Conservation (phyloP, 2,329 filamentous ascomycete genomes). For the Dothistroma septosporum region DNA sequence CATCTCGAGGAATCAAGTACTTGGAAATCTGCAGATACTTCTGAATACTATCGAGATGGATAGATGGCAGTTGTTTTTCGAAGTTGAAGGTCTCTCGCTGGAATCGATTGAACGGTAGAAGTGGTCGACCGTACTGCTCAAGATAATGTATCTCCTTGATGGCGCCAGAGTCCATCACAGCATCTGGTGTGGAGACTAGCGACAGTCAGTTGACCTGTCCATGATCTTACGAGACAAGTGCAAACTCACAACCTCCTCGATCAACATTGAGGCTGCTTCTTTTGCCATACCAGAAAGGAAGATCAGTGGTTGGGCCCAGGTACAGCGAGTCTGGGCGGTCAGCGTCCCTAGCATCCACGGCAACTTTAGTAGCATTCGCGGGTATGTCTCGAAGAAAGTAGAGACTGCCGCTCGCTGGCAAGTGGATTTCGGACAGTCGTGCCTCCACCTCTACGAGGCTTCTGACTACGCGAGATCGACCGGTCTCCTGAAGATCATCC, state of each 20-base stretch:
- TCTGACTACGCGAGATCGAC: slow-evolving; percentile 25
- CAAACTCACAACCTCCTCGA: slow-evolving; percentile 35
- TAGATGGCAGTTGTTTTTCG: slow-evolving; percentile 27
- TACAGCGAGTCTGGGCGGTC: slow-evolving; percentile 22
- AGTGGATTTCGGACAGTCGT: slow-evolving; percentile 25
- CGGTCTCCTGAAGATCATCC: slow-evolving; percentile 21
- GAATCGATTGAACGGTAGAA: slow-evolving; percentile 34
- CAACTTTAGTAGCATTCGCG: slow-evolving; percentile 15
- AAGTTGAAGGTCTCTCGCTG: slow-evolving; percentile 33
- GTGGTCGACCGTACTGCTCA: slow-evolving; percentile 27
- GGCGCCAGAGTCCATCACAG: slow-evolving; percentile 31
- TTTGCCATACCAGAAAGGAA: slow-evolving; percentile 33
- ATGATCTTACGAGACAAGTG: no score
- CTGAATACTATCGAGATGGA: slow-evolving; percentile 30
- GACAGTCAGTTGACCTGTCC: slow-evolving; percentile 18
- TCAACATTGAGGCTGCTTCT: slow-evolving; percentile 24
- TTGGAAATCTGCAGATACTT: slow-evolving; percentile 31
- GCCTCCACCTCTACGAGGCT: slow-evolving; percentile 33
- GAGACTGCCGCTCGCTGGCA: slow-evolving; percentile 36
- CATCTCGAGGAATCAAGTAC: slow-evolving; percentile 24
- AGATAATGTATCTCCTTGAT: slow-evolving; percentile 35
- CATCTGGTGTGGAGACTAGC: slow-evolving; percentile 27
- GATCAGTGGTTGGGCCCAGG: slow-evolving; percentile 32
- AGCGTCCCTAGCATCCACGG: slow-evolving; percentile 14
- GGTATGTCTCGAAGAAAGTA: slow-evolving; percentile 34